These are phyloP conservation scores for Cladosporium sp. DNA, from an alignment of 2,329 filamentous ascomycete species.

Conservation along the genomic window DNA sequence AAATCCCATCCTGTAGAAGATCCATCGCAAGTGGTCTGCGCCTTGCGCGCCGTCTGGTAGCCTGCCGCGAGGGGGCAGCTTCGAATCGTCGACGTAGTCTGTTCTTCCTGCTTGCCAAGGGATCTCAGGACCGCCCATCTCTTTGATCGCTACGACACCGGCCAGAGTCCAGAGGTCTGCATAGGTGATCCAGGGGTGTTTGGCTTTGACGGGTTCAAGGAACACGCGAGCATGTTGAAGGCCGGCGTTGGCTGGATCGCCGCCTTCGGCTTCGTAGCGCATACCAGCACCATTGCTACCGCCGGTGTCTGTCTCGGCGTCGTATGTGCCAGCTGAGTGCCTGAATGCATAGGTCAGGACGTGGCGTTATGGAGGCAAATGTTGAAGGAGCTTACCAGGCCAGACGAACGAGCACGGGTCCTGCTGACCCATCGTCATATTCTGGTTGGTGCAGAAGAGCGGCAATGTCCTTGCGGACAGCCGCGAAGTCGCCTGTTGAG, in stretches of 20 bases:
- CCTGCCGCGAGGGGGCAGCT: constrained; percentile 55
- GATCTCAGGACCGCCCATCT: constrained; percentile 57
- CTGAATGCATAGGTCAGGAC: constrained; percentile 29
- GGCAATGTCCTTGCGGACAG: constrained; percentile 53
- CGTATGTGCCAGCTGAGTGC: constrained; percentile 63
- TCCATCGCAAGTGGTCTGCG: constrained; percentile 51
- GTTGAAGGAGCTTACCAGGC: constrained; percentile 49
- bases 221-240: constrained; percentile 61
- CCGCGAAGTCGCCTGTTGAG: constrained; percentile 31
- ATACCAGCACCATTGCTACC: constrained; percentile 63
- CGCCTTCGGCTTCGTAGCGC: constrained; percentile 61
- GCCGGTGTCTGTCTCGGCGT: constrained; percentile 55
- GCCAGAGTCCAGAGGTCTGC: constrained; percentile 63
- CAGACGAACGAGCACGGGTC: constrained; percentile 59
- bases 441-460: constrained; percentile 45
- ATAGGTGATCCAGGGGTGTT: constrained; percentile 62
- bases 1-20: constrained; percentile 60
- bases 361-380: background rate
- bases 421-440: constrained; percentile 63
- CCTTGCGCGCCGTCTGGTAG: constrained; percentile 53
- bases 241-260: constrained; percentile 62
- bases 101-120: constrained; percentile 57
- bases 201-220: constrained; percentile 57
- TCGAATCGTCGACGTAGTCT: constrained; percentile 58
- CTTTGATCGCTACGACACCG: constrained; percentile 54